Percentiles rank a stretch among this genome's conserved stretches.
phyloP scores from a whole-genome alignment of 208 protist species.

The Novymonas esmeraldas region DNA sequence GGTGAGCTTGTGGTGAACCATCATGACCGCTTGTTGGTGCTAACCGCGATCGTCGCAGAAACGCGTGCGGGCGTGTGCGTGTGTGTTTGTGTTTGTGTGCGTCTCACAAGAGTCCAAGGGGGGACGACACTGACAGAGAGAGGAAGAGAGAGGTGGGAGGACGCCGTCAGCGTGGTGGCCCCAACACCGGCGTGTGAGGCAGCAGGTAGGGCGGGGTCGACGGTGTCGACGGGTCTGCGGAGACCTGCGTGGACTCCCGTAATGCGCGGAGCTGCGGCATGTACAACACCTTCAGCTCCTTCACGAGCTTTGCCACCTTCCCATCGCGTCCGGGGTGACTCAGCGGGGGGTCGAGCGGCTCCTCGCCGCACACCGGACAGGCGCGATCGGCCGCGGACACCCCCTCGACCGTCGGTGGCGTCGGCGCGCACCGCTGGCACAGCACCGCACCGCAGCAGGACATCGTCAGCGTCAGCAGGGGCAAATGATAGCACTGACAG shows the following conservation, averaged over 20 bases:
- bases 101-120: too few species aligned
- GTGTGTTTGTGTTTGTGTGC: not conserved
- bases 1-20: too few species aligned
- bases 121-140: too few species aligned
- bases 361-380: slow-evolving; percentile 71
- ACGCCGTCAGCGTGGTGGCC: slow-evolving; percentile 1
- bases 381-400: slow-evolving; percentile 36
- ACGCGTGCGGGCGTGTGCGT: not conserved
- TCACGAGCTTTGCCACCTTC: slow-evolving; percentile 58
- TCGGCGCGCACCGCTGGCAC: slow-evolving; percentile 63
- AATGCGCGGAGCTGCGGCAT: slow-evolving; percentile 45
- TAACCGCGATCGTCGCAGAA: too few species aligned
- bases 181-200: slow-evolving; percentile 35
- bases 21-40: too few species aligned
- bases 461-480: slow-evolving; percentile 68
- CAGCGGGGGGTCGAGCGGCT: slow-evolving; percentile 57
- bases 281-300: slow-evolving; percentile 81
- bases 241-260: slow-evolving; percentile 14
- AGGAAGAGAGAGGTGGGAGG: not conserved
- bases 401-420: slow-evolving; percentile 42
- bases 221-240: slow-evolving; percentile 18
- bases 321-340: slow-evolving; percentile 52
- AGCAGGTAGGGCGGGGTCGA: slow-evolving; percentile 19
- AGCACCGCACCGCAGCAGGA: slow-evolving; percentile 80
- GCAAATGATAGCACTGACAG: slow-evolving; percentile 54